Conservation (phyloP, 768 basidiomycete genomes). For the Cystobasidium ongulense region DNA sequence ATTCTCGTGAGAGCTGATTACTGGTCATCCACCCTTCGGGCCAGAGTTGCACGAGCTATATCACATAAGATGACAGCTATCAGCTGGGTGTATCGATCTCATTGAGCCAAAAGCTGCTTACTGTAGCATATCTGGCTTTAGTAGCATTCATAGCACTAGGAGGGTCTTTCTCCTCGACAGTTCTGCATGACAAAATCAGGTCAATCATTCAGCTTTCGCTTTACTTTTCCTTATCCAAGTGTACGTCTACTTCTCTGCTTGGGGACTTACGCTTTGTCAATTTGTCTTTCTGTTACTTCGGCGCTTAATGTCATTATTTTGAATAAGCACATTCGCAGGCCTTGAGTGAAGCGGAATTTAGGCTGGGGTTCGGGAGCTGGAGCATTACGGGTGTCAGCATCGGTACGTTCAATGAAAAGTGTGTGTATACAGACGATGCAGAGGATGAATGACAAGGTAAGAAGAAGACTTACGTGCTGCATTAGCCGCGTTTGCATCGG, state of each 20-base stretch:
- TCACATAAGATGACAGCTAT: background rate
- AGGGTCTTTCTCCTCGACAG: conserved; percentile 21
- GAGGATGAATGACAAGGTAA: no score
- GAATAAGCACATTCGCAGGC: conserved; percentile 73
- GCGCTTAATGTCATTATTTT: conserved; percentile 71
- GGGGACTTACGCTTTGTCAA: conserved; percentile 45
- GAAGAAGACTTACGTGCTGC: conserved; percentile 33
- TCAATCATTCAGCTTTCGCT: background rate
- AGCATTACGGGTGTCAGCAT: background rate
- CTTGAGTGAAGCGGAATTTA: conserved; percentile 69
- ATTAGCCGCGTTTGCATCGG: background rate
- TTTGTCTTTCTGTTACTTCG: conserved; percentile 59
- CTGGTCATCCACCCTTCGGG: conserved; percentile 32
- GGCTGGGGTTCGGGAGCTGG: conserved; percentile 52
- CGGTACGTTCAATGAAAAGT: background rate
- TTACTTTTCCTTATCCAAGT: background rate
- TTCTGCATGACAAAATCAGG: background rate
- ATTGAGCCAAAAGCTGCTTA: background rate
- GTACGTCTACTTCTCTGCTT: background rate
- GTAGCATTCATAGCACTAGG: conserved; percentile 28
- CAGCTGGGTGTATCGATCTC: background rate
- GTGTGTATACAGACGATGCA: no score
- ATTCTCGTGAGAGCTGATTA: conserved; percentile 26
- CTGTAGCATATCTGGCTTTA: conserved; percentile 27
- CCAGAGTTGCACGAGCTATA: conserved; percentile 26